Evolutionary conservation across 768 basidiomycete genomes (phyloP).

Genomic region (Leucocoprinus birnbaumii): DNA sequence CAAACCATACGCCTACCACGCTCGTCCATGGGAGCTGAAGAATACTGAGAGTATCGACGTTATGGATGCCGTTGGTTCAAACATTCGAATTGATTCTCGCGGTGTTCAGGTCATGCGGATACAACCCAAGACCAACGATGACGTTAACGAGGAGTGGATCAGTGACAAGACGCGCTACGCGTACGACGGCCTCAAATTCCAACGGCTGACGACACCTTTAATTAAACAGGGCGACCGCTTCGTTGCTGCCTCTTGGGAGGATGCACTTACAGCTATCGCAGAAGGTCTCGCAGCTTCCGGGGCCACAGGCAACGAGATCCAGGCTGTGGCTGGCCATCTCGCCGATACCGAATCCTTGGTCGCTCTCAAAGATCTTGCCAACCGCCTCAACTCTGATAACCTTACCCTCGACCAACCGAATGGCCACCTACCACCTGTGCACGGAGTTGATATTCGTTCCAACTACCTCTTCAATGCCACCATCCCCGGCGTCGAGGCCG

Average conservation of each 20-base stretch:
- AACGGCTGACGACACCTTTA: conserved; percentile 90
- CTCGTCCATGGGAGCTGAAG: conserved; percentile 98
- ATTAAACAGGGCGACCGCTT: conserved; percentile 92
- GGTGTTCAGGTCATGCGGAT: conserved; percentile 97
- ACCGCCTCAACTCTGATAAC: conserved; percentile 94
- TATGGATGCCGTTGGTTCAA: conserved; percentile 92
- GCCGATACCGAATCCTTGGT: conserved; percentile 95
- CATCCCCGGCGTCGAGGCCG: conserved; percentile 86
- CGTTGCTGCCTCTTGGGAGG: conserved; percentile 87
- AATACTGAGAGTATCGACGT: conserved; percentile 97
- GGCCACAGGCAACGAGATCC: conserved; percentile 89
- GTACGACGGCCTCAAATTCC: conserved; percentile 93
- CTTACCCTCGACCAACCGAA: conserved; percentile 73
- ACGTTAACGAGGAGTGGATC: conserved; percentile 99
- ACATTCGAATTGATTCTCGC: conserved; percentile 94
- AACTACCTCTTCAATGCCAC: conserved; percentile 97
- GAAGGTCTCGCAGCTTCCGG: conserved; percentile 79
- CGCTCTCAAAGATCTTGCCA: conserved; percentile 89
- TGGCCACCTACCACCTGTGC: conserved; percentile 66
- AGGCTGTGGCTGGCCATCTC: conserved; percentile 88
- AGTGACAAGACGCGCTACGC: conserved; percentile 98
- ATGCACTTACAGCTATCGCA: conserved; percentile 74
- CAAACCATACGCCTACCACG: conserved; percentile 98
- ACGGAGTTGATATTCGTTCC: conserved; percentile 87
- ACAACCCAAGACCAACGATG: conserved; percentile 94